Base-by-base conservation (phyloP, 768 basidiomycete genomes). In the Rubroboletus pulcherrimus region DNA sequence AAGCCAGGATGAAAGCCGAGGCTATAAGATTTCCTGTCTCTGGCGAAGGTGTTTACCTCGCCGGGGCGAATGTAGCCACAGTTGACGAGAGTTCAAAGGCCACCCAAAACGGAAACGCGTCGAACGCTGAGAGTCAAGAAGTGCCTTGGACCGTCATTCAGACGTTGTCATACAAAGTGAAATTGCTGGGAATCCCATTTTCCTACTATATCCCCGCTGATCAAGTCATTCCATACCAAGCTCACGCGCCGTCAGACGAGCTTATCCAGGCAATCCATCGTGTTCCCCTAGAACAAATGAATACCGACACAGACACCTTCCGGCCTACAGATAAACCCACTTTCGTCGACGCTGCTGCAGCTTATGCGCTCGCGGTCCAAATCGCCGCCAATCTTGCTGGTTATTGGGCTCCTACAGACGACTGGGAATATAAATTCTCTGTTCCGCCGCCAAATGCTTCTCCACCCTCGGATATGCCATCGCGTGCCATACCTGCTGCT, bases 161-260 rank as follows among this genome's bases (percentile, higher is more conserved):
- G 62, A 80, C 74, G n/a, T 75, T 76, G 14, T 66, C 75, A 7
- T 93, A 92, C 72, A 85, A 81, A 63, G 75, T 91, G 51, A 83
- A 84, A 62, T 74, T 93, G 14, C 75, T 91, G 19, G 86, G 78
- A 29, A 75, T 87, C 34, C 74, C 77, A 3, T 76, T 76, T 52
- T 72, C 77, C 9, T 75, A 77, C 51, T 66, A 75, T 56, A 70
- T 84, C 35, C 72, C 75, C 7, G 89, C 86, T 58, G 73, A 77
- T 15, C 75, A 78, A 51, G 79, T 91, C 4, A 75, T 93, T 5
- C 91, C 91, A 29, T 92, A 92, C 63, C 87, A 87, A 63, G 85
- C 86, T 2, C 79, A 89, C 57, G 72, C 77, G 5, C 84, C 84
- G 7, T 70, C 82, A 1, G 68, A 76, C 6, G 76, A 76, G 1